Evolutionary conservation across 2,329 filamentous ascomycete genomes (phyloP), one percentile per base, ranked within the genome.

Genomic region (Sclerotinia borealis): DNA sequence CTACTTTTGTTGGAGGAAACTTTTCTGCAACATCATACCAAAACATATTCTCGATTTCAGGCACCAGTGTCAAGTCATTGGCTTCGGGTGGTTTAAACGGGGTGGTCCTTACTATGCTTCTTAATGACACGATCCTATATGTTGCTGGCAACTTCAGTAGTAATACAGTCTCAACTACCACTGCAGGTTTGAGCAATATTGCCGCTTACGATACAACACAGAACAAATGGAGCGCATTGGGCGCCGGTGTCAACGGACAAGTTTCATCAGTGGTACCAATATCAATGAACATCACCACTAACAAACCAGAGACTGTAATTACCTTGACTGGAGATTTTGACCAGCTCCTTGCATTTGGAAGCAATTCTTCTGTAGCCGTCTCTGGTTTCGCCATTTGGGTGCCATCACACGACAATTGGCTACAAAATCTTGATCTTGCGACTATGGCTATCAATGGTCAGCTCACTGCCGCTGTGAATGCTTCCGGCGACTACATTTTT

Each of bases 381-480:
- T 77, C 85, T 58, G 92, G 93, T 2, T 92, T 99, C 71, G 93
- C 92, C 17, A 81, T 98, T 43, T 99, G 95, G 95, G 88, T 98
- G 9, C 91, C 91, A 3, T 96, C 92, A 4, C 81, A 83, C 66
- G 83, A 81, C 64, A 95, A 95, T 73, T 99, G 95, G 95, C 80
- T 99, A 19, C 86, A 92, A 72, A 95, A 96, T 69, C 78, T 97
- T 22, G 76, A 86, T 41, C 79, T 85, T 8, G 77, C 83, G 9
- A 81, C 86, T 37, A 86, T 90, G 61, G 80, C 84, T 8, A 83
- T 96, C 70, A 81, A 82, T 64, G 96, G 95, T 43, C 79, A 86
- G 63, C 81, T 99, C 51, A 89, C 87, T 22, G 83, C 91, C 8
- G 80, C 88, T 45, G 82, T 90, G n/a, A 80, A 87, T 60, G 79